Percentiles rank a stretch among this genome's conserved stretches.
phyloP scores from a whole-genome alignment of 2,329 filamentous ascomycete genomes.

The Epichloe sibirici region DNA sequence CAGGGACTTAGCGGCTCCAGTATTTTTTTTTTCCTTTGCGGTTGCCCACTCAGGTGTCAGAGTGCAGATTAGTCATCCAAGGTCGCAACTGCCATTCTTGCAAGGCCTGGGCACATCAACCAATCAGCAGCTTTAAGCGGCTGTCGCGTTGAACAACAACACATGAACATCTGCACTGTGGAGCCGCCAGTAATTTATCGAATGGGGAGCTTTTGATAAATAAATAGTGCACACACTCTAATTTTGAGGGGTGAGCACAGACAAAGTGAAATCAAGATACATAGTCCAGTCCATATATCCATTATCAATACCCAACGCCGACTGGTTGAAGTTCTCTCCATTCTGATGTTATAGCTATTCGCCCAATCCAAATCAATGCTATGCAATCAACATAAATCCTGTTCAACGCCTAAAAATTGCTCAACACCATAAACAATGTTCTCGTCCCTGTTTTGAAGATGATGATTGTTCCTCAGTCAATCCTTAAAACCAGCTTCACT shows the following conservation, averaged over 20 bases:
- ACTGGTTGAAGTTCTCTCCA: neutral
- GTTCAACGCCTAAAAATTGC: neutral
- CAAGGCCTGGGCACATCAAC: neutral
- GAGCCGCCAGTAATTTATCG: neutral
- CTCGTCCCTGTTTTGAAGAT: neutral
- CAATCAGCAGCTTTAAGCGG: neutral
- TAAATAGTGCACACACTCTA: too few species aligned
- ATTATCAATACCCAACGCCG: constrained; percentile 2
- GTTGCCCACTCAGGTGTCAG: neutral
- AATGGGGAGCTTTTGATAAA: neutral
- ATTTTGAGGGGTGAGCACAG: neutral
- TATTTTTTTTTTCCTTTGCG: constrained; percentile 5
- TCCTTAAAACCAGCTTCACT: neutral
- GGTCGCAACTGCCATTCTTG: neutral
- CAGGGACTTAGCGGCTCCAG: neutral
- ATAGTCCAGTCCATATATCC: neutral
- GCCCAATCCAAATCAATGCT: constrained; percentile 4
- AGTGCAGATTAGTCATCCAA: neutral
- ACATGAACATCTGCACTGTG: neutral
- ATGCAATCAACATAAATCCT: constrained; percentile 2
- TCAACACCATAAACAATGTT: neutral
- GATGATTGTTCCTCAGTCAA: neutral
- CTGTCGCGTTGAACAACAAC: neutral
- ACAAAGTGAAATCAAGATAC: neutral
- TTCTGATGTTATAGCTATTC: neutral